Evolutionary conservation across 352 stramenopile species (phyloP).

Genomic region (Phytophthora boehmeriae): DNA sequence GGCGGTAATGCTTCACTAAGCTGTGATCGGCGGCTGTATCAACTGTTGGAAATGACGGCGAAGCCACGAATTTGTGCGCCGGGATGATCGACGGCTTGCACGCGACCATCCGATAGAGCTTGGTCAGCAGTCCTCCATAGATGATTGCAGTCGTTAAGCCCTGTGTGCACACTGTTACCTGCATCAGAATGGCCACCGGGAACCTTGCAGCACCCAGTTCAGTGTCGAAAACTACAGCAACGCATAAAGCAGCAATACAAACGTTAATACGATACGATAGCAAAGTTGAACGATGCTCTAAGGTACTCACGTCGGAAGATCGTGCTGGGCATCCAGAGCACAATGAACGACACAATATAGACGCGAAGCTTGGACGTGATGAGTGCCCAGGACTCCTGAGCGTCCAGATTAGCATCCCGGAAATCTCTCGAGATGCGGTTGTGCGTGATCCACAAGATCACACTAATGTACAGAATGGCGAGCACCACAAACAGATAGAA

Average conservation of each 20-base stretch:
- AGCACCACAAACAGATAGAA: conserved; percentile 74
- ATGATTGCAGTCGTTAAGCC: conserved; percentile 71
- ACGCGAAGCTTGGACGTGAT: conserved; percentile 71
- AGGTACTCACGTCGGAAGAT: conserved; percentile 60
- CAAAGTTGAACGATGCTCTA: neutral
- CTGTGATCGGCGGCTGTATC: conserved; percentile 26
- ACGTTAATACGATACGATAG: conserved; percentile 8
- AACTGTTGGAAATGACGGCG: conserved; percentile 38
- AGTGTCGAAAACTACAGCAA: conserved; percentile 50
- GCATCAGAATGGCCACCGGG: conserved; percentile 63
- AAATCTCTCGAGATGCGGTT: conserved; percentile 50
- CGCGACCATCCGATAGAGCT: conserved; percentile 34
- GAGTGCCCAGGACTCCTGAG: conserved; percentile 61
- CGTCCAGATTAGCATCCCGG: conserved; percentile 64
- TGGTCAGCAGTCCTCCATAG: conserved; percentile 58
- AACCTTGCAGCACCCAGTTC: conserved; percentile 52
- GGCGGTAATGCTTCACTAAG: conserved; percentile 42
- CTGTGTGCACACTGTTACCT: conserved; percentile 64
- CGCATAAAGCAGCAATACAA: neutral
- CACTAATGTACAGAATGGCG: conserved; percentile 69
- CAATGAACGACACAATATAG: conserved; percentile 74
- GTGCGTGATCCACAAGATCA: conserved; percentile 70
- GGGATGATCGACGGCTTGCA: conserved; percentile 25
- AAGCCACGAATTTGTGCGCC: conserved; percentile 41
- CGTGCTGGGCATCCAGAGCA: conserved; percentile 69